Percentiles rank a stretch among this genome's conserved stretches.
These are phyloP conservation scores for Pyricularia pennisetigena DNA, from an alignment of 2,329 filamentous ascomycete species.

Conservation along the genomic window DNA sequence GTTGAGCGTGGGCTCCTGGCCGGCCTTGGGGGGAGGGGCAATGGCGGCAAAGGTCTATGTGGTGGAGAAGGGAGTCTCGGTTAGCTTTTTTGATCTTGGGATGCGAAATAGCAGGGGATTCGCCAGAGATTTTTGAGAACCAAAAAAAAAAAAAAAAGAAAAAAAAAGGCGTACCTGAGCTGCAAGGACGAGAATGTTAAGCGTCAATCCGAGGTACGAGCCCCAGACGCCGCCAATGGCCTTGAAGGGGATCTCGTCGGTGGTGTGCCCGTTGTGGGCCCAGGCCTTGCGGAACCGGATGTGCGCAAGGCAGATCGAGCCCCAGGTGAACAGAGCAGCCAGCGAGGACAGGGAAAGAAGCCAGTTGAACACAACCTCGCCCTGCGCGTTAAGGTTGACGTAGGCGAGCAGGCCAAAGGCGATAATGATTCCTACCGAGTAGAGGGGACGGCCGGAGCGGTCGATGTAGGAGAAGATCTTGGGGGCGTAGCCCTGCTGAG, in stretches of 20 bases:
- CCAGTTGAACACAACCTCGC: slow-evolving; percentile 50
- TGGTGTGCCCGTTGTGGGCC: slow-evolving; percentile 42
- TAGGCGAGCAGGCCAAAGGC: slow-evolving; percentile 37
- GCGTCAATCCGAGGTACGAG: slow-evolving; percentile 49
- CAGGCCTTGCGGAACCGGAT: slow-evolving; percentile 59
- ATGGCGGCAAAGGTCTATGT: slow-evolving; percentile 41
- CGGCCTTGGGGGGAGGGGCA: slow-evolving; percentile 20
- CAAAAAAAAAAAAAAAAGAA: background rate
- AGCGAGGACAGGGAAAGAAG: slow-evolving; percentile 54
- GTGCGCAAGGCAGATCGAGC: slow-evolving; percentile 54
- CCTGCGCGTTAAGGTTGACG: slow-evolving; percentile 32
- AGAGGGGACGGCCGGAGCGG: slow-evolving; percentile 38
- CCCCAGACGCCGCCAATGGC: slow-evolving; percentile 50
- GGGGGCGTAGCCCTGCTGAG: slow-evolving; percentile 45
- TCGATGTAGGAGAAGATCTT: slow-evolving; percentile 44
- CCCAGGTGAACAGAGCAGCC: slow-evolving; percentile 56
- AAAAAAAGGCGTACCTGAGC: slow-evolving; percentile 32
- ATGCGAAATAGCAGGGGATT: too few species aligned
- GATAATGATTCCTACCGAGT: slow-evolving; percentile 34
- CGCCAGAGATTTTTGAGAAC: too few species aligned
- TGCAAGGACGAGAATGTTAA: slow-evolving; percentile 44
- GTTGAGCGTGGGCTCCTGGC: slow-evolving; percentile 13
- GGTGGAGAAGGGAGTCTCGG: slow-evolving; percentile 3
- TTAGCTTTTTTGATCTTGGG: background rate
- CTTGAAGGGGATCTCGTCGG: slow-evolving; percentile 57